Percentiles rank a stretch among this genome's conserved stretches.
phyloP scores from a whole-genome alignment of 129 eudicot species.

The Cynara cardunculus region DNA sequence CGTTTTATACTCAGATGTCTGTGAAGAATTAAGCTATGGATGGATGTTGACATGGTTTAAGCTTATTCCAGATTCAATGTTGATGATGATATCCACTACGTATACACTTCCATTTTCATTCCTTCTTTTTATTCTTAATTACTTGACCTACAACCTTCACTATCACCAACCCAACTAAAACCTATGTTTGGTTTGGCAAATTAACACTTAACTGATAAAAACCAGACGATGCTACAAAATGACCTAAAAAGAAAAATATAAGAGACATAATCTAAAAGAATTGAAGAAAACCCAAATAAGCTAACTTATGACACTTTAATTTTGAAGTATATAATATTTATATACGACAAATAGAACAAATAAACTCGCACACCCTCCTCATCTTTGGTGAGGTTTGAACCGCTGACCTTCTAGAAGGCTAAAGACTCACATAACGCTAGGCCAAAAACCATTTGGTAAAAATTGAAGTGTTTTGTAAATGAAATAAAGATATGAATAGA shows the following conservation, averaged over 20 bases:
- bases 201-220: neutral
- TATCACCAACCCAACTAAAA: neutral
- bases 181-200: neutral
- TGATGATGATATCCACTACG: slow-evolving; percentile 29
- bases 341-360: no score
- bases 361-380: no score
- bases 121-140: slow-evolving; percentile 6
- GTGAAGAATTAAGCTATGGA: neutral
- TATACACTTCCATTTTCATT: slow-evolving; percentile 5
- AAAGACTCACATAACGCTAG: no score
- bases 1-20: neutral
- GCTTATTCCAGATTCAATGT: slow-evolving; percentile 14
- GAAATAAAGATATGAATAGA: neutral
- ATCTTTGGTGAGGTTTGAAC: no score
- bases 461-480: no score
- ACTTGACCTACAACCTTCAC: neutral
- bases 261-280: neutral
- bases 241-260: neutral
- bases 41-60: neutral
- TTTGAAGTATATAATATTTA: no score
- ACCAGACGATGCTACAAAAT: neutral
- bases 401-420: no score
- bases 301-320: neutral
- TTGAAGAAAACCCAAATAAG: neutral
- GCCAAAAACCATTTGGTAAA: no score